Base-by-base conservation (phyloP, 257 asterid genomes). In the Solanum appendiculatum region DNA sequence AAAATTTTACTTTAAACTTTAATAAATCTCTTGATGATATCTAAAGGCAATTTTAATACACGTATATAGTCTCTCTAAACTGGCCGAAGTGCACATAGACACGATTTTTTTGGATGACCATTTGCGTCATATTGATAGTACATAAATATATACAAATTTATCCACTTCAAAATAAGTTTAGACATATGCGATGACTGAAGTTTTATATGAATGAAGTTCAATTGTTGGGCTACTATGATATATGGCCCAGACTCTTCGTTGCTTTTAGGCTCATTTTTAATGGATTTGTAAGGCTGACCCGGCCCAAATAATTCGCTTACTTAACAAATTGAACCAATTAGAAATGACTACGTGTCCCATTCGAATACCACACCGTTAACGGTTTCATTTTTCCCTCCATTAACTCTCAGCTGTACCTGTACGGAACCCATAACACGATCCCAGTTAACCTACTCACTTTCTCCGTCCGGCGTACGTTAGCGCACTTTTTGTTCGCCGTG, bases 361-460 rank as follows among this genome's bases (percentile, higher is more conserved):
- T 92, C 89, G 86, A 82, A 86, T 92, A 85, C 98, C 98, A 94
- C 96, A 87, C 90, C 42, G 87, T 85, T 75, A 82, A 87, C 97
- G 80, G 92, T 90, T 87, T 85, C 70, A 29, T 29, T 9, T 85
- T 96, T 95, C 97, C 98, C 98, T 92, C 97, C 98, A 92, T 85
- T 74, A 33, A 56, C 42, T 91, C 92, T 88, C 64, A 44, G 75
- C 27, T 33, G 78, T 63, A 77, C 54, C 82, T 31, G 40, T 31
- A 69, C 77, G 29, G 16, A 39, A 33, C 13, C 75, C 9, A 23
- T n/a, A 63, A n/a, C 56, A 14, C 83, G 60, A 3, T 85, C n/a
- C n/a, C n/a, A n/a, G 63, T 54, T 36, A 73, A 39, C 85, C 84
- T 72, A 72, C 85, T 44, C 87, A n/a, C 54, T 36, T 73, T 36